phyloP scores from a whole-genome alignment of 257 asterid species.

The Penstemon davidsonii region DNA sequence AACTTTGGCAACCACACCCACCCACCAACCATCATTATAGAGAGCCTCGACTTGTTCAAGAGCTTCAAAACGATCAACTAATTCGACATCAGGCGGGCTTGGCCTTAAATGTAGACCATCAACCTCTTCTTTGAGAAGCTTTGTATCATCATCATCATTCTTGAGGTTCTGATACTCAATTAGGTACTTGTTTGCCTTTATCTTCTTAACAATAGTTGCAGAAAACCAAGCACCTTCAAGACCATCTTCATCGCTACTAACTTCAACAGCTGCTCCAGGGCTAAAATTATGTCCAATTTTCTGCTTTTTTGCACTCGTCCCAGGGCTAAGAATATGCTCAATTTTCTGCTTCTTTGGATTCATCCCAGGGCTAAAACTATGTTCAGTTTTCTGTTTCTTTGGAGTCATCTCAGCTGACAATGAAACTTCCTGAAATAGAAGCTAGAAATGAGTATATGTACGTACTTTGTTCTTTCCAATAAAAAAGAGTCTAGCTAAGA shows the following conservation, averaged over 20 bases:
- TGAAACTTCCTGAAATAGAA: constrained; percentile 38
- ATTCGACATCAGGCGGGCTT: constrained; percentile 47
- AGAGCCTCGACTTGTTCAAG: constrained; percentile 53
- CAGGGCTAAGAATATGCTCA: too few relatives aligned
- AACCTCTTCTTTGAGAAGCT: constrained; percentile 55
- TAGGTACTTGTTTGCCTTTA: constrained; percentile 39
- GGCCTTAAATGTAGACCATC: constrained; percentile 60
- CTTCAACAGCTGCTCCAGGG: constrained; percentile 57
- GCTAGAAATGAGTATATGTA: constrained; percentile 19
- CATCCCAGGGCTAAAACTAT: too few relatives aligned
- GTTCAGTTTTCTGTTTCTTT: too few relatives aligned
- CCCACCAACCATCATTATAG: constrained; percentile 29
- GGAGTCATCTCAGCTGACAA: not conserved
- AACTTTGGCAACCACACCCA: constrained; percentile 43
- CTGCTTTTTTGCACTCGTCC: too few relatives aligned
- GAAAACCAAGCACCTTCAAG: constrained; percentile 68
- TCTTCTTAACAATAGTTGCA: constrained; percentile 42
- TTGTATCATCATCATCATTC: constrained; percentile 44
- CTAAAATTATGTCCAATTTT: constrained; percentile 29
- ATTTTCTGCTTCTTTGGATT: too few relatives aligned
- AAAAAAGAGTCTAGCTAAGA: too few relatives aligned
- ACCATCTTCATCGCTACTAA: constrained; percentile 60
- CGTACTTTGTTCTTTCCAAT: too few relatives aligned
- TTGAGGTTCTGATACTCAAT: constrained; percentile 49
- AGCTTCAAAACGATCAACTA: constrained; percentile 38